Base-by-base conservation (phyloP, 2,329 filamentous ascomycete species). In the Clarireedia sp. region DNA sequence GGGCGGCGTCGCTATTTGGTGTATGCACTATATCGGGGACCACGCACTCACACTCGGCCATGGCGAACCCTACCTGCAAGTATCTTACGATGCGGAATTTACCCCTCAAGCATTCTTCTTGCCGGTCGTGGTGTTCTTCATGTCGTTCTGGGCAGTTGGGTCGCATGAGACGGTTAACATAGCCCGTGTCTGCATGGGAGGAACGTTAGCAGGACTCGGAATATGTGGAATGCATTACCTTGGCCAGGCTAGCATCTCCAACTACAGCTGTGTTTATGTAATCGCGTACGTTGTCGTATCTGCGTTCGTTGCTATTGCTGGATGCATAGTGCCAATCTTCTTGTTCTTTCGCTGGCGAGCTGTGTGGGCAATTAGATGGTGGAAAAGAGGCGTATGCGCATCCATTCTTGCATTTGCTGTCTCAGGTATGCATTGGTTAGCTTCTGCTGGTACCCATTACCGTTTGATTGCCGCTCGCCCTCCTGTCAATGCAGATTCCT, bases 181-280 rank as follows among this genome's bases (percentile, higher is more conserved):
- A 70, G 71, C 78, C 69, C 79, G 83, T 45, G 77, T 87, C 10
- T 66, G 77, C 7, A 66, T 81, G 5, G 85, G 86, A 8, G 89
- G 89, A 6, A 66, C 82, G 1, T 75, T 91, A 44, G 86, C 86
- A 1, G 90, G 90, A 14, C 75, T 83, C 5, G 85, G 88, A 21
- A 85, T 94, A 49, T 89, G 86, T 57, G 87, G 86, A 33, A 94
- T 95, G 89, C 88, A 95, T 69, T 95, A 94, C 65, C 75, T 92
- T 17, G 89, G 89, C n/a, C 90, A 95, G 67, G 80, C 86, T 33
- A 89, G 89, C 36, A 90, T 92, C 59, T 77, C 78, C 26, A 92
- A 95, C 68, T 95, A 94, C 66, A 71, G 68, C 3, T 85, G 87
- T 63, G 71, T 75, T 10, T 90, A 91, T 62, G 82, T 83, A 65